phyloP scores from a whole-genome alignment of 2,329 filamentous ascomycete species.

The Diaporthe sp. region DNA sequence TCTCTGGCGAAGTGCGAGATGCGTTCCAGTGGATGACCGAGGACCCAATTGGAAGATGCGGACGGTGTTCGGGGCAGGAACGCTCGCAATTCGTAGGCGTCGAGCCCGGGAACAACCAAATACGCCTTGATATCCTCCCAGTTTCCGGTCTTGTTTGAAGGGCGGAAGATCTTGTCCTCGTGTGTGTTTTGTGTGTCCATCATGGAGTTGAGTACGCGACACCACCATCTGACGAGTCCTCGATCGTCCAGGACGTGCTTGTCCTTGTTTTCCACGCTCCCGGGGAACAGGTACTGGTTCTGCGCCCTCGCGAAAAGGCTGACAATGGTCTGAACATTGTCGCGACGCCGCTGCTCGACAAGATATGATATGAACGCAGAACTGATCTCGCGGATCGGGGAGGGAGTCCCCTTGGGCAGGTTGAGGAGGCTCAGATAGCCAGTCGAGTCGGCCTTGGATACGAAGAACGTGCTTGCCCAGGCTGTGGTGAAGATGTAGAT shows the following conservation, averaged over 20 bases:
- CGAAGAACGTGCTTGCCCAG: constrained; percentile 87
- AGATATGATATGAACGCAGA: constrained; percentile 83
- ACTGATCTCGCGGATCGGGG: constrained; percentile 81
- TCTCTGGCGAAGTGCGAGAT: constrained; percentile 74
- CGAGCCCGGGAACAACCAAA: constrained; percentile 88
- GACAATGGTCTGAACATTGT: constrained; percentile 78
- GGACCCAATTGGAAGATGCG: constrained; percentile 73
- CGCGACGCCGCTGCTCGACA: constrained; percentile 74
- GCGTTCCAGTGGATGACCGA: constrained; percentile 78
- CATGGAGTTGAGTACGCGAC: constrained; percentile 84
- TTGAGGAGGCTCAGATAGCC: constrained; percentile 82
- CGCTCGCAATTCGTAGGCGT: constrained; percentile 82
- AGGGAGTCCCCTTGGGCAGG: constrained; percentile 73
- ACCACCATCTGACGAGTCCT: constrained; percentile 96
- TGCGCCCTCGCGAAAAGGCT: constrained; percentile 95
- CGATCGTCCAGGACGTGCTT: constrained; percentile 96
- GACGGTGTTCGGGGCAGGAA: constrained; percentile 75
- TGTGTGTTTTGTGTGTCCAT: constrained; percentile 60
- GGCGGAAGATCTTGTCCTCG: constrained; percentile 38
- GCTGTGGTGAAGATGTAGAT: constrained; percentile 88
- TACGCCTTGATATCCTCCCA: constrained; percentile 77
- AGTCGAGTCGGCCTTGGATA: constrained; percentile 97
- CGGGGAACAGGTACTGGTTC: constrained; percentile 94
- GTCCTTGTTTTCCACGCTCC: constrained; percentile 83
- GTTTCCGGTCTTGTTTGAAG: constrained; percentile 35